Conservation (phyloP, 805 yeast genomes). For the Saturnispora hagleri region DNA sequence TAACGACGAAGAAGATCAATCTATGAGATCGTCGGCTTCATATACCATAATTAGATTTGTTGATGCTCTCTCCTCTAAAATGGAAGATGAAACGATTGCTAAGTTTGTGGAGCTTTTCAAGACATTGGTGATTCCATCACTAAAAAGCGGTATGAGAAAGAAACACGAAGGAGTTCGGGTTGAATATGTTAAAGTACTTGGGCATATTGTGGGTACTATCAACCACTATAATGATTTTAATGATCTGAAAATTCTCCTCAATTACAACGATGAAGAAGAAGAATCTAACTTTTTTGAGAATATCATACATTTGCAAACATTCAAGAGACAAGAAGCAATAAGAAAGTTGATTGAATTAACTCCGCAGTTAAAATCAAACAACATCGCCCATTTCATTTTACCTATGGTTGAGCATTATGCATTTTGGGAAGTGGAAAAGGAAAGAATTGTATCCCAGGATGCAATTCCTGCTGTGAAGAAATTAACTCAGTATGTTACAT, state of each 20-base stretch:
- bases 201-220: constrained; percentile 47
- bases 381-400: constrained; percentile 68
- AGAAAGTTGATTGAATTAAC: constrained; percentile 44
- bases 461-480: constrained; percentile 53
- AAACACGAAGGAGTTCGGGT: constrained; percentile 52
- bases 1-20: constrained; percentile 68
- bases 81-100: constrained; percentile 22
- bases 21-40: constrained; percentile 71
- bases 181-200: constrained; percentile 62
- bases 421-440: constrained; percentile 46
- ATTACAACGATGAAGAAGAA: constrained; percentile 66
- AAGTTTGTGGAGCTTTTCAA: constrained; percentile 36
- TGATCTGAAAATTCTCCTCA: constrained; percentile 58
- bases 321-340: constrained; percentile 79
- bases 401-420: constrained; percentile 84
- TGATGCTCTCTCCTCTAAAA: constrained; percentile 39
- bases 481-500: constrained; percentile 50
- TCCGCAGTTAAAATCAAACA: constrained; percentile 41
- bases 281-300: constrained; percentile 61
- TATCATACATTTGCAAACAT: constrained; percentile 73
- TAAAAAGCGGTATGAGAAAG: constrained; percentile 59
- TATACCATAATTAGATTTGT: constrained; percentile 53
- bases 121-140: constrained; percentile 49
- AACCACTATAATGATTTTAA: constrained; percentile 38
- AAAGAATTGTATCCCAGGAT: constrained; percentile 55